Conservation (phyloP, 106 monocot species). For the Vanilla planifolia region DNA sequence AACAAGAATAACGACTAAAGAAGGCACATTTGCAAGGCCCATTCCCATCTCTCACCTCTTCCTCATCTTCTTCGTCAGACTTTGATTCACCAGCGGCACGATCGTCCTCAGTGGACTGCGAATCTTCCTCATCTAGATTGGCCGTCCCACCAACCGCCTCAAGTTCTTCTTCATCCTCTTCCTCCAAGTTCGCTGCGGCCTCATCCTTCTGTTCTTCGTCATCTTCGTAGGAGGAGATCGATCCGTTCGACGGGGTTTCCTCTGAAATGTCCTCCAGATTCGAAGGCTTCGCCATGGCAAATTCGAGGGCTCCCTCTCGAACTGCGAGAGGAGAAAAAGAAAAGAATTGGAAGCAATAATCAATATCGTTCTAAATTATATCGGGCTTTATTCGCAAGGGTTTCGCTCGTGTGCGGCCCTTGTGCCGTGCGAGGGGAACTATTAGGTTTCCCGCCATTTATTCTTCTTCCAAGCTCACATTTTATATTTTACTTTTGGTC, state of each 20-base stretch:
- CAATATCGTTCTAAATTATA: too few relatives aligned
- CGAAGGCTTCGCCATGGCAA: constrained; percentile 32
- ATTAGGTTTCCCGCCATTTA: too few relatives aligned
- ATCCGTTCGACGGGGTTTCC: constrained; percentile 15
- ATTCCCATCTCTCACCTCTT: constrained; percentile 7
- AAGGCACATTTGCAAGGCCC: not conserved
- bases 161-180: constrained; percentile 58
- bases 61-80: constrained; percentile 15
- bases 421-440: too few relatives aligned
- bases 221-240: constrained; percentile 14
- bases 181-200: constrained; percentile 15
- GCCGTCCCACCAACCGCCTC: constrained; percentile 49
- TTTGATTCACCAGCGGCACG: constrained; percentile 17
- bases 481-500: too few relatives aligned
- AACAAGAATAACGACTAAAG: not conserved
- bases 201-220: constrained; percentile 22
- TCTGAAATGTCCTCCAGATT: constrained; percentile 23
- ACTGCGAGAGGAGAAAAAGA: too few relatives aligned
- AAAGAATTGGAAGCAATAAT: too few relatives aligned
- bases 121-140: constrained; percentile 23
- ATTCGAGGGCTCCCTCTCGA: constrained; percentile 9
- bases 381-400: too few relatives aligned
- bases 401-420: too few relatives aligned
- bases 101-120: constrained; percentile 61
- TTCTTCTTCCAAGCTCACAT: too few relatives aligned